Conservation (phyloP, 2,329 filamentous ascomycete genomes). For the Talaromyces sp. region DNA sequence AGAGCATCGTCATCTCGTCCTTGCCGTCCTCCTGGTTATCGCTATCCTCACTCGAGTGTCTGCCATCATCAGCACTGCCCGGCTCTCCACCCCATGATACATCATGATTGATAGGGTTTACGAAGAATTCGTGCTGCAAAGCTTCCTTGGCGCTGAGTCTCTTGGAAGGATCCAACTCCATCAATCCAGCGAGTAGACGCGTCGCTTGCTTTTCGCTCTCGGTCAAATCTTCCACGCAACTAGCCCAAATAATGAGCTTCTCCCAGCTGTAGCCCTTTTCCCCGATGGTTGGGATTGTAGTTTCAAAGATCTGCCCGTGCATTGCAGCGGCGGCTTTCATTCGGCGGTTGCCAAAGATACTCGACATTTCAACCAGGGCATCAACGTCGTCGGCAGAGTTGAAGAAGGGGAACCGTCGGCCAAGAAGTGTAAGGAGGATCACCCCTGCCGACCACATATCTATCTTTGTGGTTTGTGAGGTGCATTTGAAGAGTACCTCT, state of each 20-base stretch:
- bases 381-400: slow-evolving; percentile 98
- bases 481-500: slow-evolving; percentile 96
- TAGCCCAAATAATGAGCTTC: slow-evolving; percentile 94
- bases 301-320: slow-evolving; percentile 89
- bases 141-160: slow-evolving; percentile 40
- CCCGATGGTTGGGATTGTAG: slow-evolving; percentile 84
- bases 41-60: slow-evolving; percentile 25
- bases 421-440: slow-evolving; percentile 92
- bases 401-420: slow-evolving; percentile 93
- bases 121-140: slow-evolving; percentile 42
- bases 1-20: slow-evolving; percentile 35
- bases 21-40: slow-evolving; percentile 21
- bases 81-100: slow-evolving; percentile 35
- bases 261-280: slow-evolving; percentile 80
- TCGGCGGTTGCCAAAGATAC: slow-evolving; percentile 78
- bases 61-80: slow-evolving; percentile 22
- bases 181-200: slow-evolving; percentile 35
- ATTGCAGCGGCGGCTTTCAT: slow-evolving; percentile 80
- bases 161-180: slow-evolving; percentile 40
- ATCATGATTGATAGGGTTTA: slow-evolving; percentile 34
- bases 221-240: slow-evolving; percentile 61
- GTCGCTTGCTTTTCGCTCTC: slow-evolving; percentile 42
- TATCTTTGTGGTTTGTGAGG: slow-evolving; percentile 85
- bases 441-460: slow-evolving; percentile 97
- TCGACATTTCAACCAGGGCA: slow-evolving; percentile 94